Evolutionary conservation across 768 basidiomycete species (phyloP).

Genomic region (Exsudoporus frostii): DNA sequence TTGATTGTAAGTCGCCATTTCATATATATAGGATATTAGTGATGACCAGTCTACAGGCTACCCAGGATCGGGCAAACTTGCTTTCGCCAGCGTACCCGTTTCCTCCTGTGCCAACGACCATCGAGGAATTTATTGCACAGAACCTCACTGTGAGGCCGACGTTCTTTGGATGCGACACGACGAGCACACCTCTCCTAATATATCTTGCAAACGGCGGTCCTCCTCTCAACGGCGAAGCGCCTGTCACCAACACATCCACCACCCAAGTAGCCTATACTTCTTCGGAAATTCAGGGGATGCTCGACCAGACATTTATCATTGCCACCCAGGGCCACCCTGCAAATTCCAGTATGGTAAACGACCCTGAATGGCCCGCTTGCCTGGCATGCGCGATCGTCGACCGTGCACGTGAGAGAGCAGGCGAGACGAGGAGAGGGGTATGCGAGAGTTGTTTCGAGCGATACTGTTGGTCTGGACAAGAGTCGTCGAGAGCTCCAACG

Average conservation of each 20-base stretch:
- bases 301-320: slow-evolving; percentile 43
- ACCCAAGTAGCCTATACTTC: slow-evolving; percentile 36
- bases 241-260: slow-evolving; percentile 44
- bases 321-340: slow-evolving; percentile 42
- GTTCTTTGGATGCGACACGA: slow-evolving; percentile 44
- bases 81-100: slow-evolving; percentile 34
- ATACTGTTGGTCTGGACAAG: slow-evolving; percentile 30
- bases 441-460: slow-evolving; percentile 30
- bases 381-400: slow-evolving; percentile 53
- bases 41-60: slow-evolving; percentile 14
- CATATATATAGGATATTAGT: neutral
- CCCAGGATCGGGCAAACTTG: slow-evolving; percentile 39
- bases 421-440: slow-evolving; percentile 28
- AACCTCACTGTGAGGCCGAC: slow-evolving; percentile 38
- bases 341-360: slow-evolving; percentile 25
- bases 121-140: slow-evolving; percentile 32
- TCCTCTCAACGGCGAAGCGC: slow-evolving; percentile 35
- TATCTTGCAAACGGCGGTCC: slow-evolving; percentile 58
- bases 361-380: slow-evolving; percentile 46
- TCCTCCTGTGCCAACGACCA: slow-evolving; percentile 29
- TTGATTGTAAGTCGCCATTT: slow-evolving; percentile 21
- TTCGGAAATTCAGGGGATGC: slow-evolving; percentile 40
- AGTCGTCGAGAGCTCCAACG: neutral
- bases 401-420: slow-evolving; percentile 33
- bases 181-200: slow-evolving; percentile 46